Percentiles rank a stretch among this genome's conserved stretches.
phyloP scores from a whole-genome alignment of 495 filamentous ascomycete genomes.

The Penicillium subrubescens region DNA sequence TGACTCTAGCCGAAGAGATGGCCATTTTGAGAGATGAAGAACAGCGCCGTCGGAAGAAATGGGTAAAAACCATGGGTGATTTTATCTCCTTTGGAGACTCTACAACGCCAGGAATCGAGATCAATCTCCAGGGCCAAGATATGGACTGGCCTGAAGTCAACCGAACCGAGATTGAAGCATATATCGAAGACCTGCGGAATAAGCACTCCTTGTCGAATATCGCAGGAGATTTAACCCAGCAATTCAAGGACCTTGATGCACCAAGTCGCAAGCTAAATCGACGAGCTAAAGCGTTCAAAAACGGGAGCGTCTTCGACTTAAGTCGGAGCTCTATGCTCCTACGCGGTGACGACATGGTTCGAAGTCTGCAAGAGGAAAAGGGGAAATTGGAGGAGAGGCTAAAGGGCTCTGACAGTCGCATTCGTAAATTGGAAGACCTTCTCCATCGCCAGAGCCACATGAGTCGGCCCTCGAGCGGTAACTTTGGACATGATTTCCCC shows the following conservation, averaged over 20 bases:
- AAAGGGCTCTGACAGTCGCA: slow-evolving; percentile 85
- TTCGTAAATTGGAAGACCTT: slow-evolving; percentile 89
- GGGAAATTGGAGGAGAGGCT: slow-evolving; percentile 75
- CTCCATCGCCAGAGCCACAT: slow-evolving; percentile 82
- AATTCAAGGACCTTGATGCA: slow-evolving; percentile 60
- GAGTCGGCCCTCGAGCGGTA: slow-evolving; percentile 67
- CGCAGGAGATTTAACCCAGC: slow-evolving; percentile 64
- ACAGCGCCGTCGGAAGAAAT: slow-evolving; percentile 81
- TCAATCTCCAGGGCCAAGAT: slow-evolving; percentile 81
- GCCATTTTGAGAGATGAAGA: slow-evolving; percentile 90
- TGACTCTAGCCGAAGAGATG: slow-evolving; percentile 87
- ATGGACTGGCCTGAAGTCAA: slow-evolving; percentile 71
- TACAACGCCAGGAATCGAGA: slow-evolving; percentile 74
- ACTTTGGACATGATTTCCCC: slow-evolving; percentile 59
- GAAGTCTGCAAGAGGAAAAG: slow-evolving; percentile 75
- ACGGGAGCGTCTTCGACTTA: slow-evolving; percentile 86
- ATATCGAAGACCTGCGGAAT: slow-evolving; percentile 51
- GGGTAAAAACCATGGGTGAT: slow-evolving; percentile 77
- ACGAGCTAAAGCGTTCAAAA: slow-evolving; percentile 89
- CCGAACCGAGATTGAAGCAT: slow-evolving; percentile 58
- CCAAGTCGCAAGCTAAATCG: slow-evolving; percentile 78
- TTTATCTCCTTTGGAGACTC: slow-evolving; percentile 59
- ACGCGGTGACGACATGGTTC: slow-evolving; percentile 78
- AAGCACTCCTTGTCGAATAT: slow-evolving; percentile 44
- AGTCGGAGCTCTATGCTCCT: slow-evolving; percentile 80